Conservation (phyloP, 192 early-diverging fungal species). For the Coemansia sp. region DNA sequence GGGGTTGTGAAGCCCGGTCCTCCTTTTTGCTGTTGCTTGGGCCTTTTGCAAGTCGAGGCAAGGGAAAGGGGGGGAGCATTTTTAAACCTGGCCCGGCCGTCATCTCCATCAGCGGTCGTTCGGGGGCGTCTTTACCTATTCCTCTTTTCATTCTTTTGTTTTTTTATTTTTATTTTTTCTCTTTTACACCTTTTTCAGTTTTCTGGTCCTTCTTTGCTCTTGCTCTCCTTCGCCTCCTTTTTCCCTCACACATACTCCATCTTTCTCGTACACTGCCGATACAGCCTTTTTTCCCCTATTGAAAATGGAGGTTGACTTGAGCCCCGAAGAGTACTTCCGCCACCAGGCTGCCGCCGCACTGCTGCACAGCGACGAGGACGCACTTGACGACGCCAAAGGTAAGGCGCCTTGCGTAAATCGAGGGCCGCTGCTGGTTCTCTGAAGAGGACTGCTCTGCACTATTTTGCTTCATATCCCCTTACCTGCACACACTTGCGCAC, state of each 20-base stretch:
- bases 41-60: neutral
- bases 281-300: neutral
- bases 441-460: neutral
- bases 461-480: neutral
- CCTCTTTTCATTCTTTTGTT: slow-evolving; percentile 23
- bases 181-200: slow-evolving; percentile 11
- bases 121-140: slow-evolving; percentile 17
- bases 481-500: neutral
- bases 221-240: slow-evolving; percentile 12
- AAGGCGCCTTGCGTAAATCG: slow-evolving; percentile 5
- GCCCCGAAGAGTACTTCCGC: slow-evolving; percentile 55
- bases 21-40: neutral
- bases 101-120: too few relatives aligned
- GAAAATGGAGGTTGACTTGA: slow-evolving; percentile 43
- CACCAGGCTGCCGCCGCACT: slow-evolving; percentile 44
- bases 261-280: neutral
- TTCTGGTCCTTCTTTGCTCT: slow-evolving; percentile 28
- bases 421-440: neutral
- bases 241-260: slow-evolving; percentile 1
- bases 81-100: too few relatives aligned
- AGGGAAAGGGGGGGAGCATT: neutral
- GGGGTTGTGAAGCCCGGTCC: neutral
- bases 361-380: slow-evolving; percentile 39
- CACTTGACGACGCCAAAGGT: slow-evolving; percentile 27
- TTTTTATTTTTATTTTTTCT: slow-evolving; percentile 8